Conservation (phyloP, 768 basidiomycete genomes). For the Ramaria rubella region DNA sequence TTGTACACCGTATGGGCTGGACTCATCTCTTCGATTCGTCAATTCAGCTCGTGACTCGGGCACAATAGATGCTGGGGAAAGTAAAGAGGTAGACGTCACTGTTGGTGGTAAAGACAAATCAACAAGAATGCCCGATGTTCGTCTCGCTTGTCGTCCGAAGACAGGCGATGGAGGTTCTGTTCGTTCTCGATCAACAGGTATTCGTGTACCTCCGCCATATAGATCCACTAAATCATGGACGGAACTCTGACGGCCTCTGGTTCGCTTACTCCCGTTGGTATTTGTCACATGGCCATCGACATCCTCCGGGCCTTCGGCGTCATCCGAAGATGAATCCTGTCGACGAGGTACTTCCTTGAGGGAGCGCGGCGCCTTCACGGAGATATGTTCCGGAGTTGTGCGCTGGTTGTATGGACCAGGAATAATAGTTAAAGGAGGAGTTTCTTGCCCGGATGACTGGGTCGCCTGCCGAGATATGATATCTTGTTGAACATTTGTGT, state of each 20-base stretch:
- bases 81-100: not conserved
- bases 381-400: not conserved
- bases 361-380: not conserved
- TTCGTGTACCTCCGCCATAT: conserved; percentile 51
- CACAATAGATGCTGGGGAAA: conserved; percentile 2
- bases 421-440: not conserved
- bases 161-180: not conserved
- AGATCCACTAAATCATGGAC: conserved; percentile 79
- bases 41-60: conserved; percentile 7
- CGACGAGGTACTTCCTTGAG: not conserved
- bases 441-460: not conserved
- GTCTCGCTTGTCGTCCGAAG: not conserved
- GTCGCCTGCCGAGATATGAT: not conserved
- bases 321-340: conserved; percentile 39
- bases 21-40: not conserved
- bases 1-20: conserved; percentile 3
- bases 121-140: conserved; percentile 4
- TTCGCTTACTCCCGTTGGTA: conserved; percentile 27
- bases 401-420: not conserved
- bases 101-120: conserved; percentile 1
- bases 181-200: not conserved
- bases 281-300: conserved; percentile 21
- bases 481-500: not conserved
- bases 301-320: conserved; percentile 51
- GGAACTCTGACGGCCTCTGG: conserved; percentile 65